Conservation (phyloP, 768 basidiomycete genomes). For the Russula griseocarnosa region DNA sequence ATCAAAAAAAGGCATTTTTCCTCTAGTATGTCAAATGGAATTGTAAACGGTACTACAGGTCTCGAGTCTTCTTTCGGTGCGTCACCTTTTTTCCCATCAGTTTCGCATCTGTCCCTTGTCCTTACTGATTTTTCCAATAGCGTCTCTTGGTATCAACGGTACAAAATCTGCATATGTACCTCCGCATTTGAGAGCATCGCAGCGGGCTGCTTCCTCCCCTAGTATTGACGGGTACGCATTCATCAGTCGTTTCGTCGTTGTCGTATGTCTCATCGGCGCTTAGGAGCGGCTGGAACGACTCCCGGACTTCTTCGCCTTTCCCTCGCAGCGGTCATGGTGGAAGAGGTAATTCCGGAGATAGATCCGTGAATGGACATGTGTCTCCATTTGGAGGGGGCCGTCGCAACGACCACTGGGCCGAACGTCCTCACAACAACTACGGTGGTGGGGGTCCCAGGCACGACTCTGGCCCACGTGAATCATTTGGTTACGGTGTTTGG, state of each 20-base stretch:
- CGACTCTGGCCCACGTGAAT: constrained; percentile 45
- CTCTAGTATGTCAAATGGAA: constrained; percentile 86
- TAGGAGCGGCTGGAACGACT: constrained; percentile 73
- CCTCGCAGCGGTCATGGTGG: constrained; percentile 42
- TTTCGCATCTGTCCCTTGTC: background rate
- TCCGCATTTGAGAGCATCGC: constrained; percentile 79
- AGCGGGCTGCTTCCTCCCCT: constrained; percentile 72
- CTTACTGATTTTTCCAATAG: constrained; percentile 38
- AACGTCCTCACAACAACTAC: constrained; percentile 40
- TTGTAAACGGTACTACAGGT: constrained; percentile 71
- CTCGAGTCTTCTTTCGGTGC: constrained; percentile 69
- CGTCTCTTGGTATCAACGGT: constrained; percentile 68
- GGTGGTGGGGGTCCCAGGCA: constrained; percentile 38
- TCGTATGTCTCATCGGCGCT: constrained; percentile 27
- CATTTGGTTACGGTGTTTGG: constrained; percentile 73
- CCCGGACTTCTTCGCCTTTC: constrained; percentile 59
- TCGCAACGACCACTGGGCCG: constrained; percentile 42
- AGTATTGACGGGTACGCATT: constrained; percentile 50
- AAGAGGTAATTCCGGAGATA: constrained; percentile 44
- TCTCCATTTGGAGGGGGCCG: constrained; percentile 38
- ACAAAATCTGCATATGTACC: constrained; percentile 81
- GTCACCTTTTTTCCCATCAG: constrained; percentile 15
- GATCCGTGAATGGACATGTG: constrained; percentile 39
- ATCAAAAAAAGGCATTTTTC: constrained; percentile 28
- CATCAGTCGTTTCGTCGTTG: background rate